Base-by-base conservation (phyloP, 116 monocot species). In the Dioscorea cayenensis region DNA sequence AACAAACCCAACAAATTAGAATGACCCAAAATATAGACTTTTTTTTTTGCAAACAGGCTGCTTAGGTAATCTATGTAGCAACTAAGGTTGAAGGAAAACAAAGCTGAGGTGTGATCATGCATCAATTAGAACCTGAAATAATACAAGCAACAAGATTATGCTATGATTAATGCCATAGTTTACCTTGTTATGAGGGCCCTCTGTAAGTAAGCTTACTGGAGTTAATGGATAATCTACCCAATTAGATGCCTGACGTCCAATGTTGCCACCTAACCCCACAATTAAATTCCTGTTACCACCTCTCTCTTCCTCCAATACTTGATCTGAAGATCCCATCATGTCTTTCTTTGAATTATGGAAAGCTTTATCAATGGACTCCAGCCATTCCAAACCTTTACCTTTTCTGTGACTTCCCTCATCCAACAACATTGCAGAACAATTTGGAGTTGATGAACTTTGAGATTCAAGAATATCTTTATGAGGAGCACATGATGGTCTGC, bases 321-420 rank as follows among this genome's bases (percentile, higher is more conserved):
- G 55, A 55, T 55, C 55, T 2, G 55, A n/a, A 2, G 19, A 18
- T 55, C n/a, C 19, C 16, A n/a, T n/a, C n/a, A 11, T 55, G 55
- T 55, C 55, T n/a, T 55, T 55, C 19, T 55, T 19, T 43, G 43
- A 43, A 43, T 43, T 43, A 3, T 7, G 66, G 59, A 83, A 72
- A 49, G 43, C 74, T 51, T 71, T 73, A 68, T 84, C 74, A 9
- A 77, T 43, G 36, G 37, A 70, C 59, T 80, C 84, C 67, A 80
- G 64, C 80, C 77, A 80, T 64, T 72, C 73, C 49, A 80, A 49
- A 43, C 71, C 67, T 49, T 68, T 80, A 43, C 36, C 36, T 58
- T 51, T 73, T 28, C 62, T 77, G 72, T 75, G 69, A 59, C 63
- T 71, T 74, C 77, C 72, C 27, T 71, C 77, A 65, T 68, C 63